phyloP scores from a whole-genome alignment of 805 yeast genomes.

The Spathaspora sp. region DNA sequence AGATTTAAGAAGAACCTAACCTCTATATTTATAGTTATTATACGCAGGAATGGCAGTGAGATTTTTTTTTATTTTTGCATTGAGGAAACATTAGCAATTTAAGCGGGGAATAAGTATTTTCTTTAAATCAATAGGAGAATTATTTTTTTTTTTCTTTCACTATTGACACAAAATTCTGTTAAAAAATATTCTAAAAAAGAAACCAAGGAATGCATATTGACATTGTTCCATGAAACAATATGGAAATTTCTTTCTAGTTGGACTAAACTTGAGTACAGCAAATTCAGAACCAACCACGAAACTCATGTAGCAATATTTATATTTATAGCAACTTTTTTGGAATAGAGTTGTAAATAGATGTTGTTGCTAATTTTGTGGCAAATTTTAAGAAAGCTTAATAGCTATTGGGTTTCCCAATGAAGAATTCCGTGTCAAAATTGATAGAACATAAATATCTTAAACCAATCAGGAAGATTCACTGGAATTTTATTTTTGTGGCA shows the following conservation, averaged over 20 bases:
- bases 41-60: background rate
- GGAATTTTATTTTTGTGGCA: background rate
- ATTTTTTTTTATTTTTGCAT: background rate
- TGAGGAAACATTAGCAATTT: background rate
- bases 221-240: background rate
- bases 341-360: background rate
- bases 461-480: too few species aligned
- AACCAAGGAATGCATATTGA: background rate
- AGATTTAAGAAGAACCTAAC: background rate
- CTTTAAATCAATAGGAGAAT: background rate
- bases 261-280: background rate
- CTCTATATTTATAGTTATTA: background rate
- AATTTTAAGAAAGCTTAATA: background rate
- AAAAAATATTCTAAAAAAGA: background rate
- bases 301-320: background rate
- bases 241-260: background rate
- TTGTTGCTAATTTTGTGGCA: background rate
- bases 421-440: background rate
- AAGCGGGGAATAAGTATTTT: background rate
- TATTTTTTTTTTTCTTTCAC: too few species aligned
- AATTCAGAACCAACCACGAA: background rate
- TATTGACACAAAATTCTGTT: too few species aligned
- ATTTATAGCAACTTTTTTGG: background rate
- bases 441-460: background rate
- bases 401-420: too few species aligned